phyloP scores from a whole-genome alignment of 2,329 filamentous ascomycete species.

The Cordyceps fumosorosea region DNA sequence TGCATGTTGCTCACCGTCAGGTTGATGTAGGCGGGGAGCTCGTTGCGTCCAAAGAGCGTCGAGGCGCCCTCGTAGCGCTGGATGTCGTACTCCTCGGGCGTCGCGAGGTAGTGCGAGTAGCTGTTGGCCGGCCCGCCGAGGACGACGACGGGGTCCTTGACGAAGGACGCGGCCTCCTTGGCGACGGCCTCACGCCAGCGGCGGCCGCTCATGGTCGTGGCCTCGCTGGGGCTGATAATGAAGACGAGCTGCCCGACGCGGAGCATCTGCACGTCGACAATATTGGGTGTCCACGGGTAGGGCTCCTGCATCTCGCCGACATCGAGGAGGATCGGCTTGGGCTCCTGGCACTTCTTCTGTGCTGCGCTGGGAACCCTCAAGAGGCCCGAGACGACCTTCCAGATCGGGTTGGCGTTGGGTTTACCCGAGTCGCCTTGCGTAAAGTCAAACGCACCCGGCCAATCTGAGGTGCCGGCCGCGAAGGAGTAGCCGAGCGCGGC shows the following conservation, averaged over 20 bases:
- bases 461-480: slow-evolving; percentile 86
- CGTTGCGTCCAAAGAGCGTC: slow-evolving; percentile 78
- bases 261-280: slow-evolving; percentile 81
- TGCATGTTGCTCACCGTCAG: slow-evolving; percentile 59
- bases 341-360: slow-evolving; percentile 69
- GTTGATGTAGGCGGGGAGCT: slow-evolving; percentile 82
- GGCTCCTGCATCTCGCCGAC: slow-evolving; percentile 73
- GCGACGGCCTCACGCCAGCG: slow-evolving; percentile 73
- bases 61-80: slow-evolving; percentile 95
- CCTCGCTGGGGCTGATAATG: slow-evolving; percentile 79
- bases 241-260: slow-evolving; percentile 80
- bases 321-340: slow-evolving; percentile 82
- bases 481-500: slow-evolving; percentile 89
- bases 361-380: slow-evolving; percentile 63
- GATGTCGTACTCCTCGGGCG: slow-evolving; percentile 71
- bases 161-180: slow-evolving; percentile 40
- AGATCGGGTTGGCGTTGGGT: slow-evolving; percentile 67
- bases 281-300: slow-evolving; percentile 84
- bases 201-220: slow-evolving; percentile 85
- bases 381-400: slow-evolving; percentile 67
- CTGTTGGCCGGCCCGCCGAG: slow-evolving; percentile 85
- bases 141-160: slow-evolving; percentile 63
- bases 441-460: slow-evolving; percentile 88
- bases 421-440: slow-evolving; percentile 73
- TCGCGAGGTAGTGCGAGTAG: slow-evolving; percentile 78